Conservation (phyloP, 2,329 filamentous ascomycete species). For the Monilinia fructigena region DNA sequence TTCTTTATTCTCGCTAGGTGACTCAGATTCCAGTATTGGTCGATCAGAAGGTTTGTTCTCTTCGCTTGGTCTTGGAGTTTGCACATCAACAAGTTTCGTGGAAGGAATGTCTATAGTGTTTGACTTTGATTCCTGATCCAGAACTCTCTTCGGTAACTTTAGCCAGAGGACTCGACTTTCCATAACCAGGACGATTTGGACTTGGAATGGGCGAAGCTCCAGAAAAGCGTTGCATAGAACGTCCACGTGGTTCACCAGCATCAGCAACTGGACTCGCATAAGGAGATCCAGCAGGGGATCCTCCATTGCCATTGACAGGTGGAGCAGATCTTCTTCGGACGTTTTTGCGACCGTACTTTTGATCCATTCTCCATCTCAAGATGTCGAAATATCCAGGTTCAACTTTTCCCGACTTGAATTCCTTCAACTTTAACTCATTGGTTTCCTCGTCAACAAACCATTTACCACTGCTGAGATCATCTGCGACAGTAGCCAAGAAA, state of each 20-base stretch:
- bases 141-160: conserved; percentile 68
- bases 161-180: conserved; percentile 70
- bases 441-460: conserved; percentile 91
- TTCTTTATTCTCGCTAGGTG: conserved; percentile 37
- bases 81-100: conserved; percentile 41
- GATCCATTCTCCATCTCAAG: conserved; percentile 89
- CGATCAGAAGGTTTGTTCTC: conserved; percentile 37
- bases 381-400: conserved; percentile 95
- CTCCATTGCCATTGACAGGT: conserved; percentile 34
- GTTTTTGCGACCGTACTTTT: conserved; percentile 74
- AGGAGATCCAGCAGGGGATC: conserved; percentile 53
- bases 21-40: conserved; percentile 33
- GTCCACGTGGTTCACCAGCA: conserved; percentile 61
- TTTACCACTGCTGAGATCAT: conserved; percentile 87
- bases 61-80: conserved; percentile 39
- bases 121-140: conserved; percentile 33
- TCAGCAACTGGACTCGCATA: conserved; percentile 67
- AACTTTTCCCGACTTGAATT: conserved; percentile 85
- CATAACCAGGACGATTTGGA: conserved; percentile 63
- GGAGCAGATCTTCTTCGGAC: conserved; percentile 53
- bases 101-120: conserved; percentile 32
- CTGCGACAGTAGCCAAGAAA: conserved; percentile 82
- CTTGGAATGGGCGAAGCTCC: conserved; percentile 62
- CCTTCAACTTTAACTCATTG: conserved; percentile 84
- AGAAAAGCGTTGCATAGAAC: conserved; percentile 68